phyloP scores from a whole-genome alignment of 202 grass and related monocot genomes.

The Schoenoplectus triqueter region DNA sequence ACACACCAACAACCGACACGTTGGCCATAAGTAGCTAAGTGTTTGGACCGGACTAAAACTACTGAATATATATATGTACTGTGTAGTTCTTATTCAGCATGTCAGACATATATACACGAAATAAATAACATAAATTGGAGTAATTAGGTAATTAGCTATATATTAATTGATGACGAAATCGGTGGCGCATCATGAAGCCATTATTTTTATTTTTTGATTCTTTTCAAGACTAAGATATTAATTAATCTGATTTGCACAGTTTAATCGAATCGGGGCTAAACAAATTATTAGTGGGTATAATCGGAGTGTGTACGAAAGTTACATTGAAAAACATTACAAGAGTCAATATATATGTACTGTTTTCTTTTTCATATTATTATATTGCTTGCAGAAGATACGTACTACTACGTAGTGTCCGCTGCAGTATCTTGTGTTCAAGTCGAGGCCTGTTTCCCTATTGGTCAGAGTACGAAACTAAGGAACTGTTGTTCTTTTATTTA shows the following conservation, averaged over 20 bases:
- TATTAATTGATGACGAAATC: too few relatives aligned
- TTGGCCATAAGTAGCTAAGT: background rate
- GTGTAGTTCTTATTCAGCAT: background rate
- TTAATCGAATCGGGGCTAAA: background rate
- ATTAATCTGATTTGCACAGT: background rate
- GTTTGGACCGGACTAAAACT: background rate
- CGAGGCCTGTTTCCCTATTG: background rate
- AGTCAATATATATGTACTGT: background rate
- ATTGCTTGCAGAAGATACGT: background rate
- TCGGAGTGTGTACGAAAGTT: background rate
- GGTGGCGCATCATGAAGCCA: too few relatives aligned
- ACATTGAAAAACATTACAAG: background rate
- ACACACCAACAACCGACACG: background rate
- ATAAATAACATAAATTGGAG: background rate
- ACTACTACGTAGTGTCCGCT: background rate
- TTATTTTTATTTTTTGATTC: too few relatives aligned
- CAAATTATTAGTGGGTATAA: background rate
- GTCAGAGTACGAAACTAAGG: background rate
- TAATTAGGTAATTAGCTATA: background rate
- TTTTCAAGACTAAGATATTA: background rate
- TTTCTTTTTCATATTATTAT: background rate
- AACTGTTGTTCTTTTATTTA: background rate
- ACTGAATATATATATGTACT: background rate
- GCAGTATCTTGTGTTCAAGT: slow-evolving; percentile 13
- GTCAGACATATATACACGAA: background rate